phyloP scores from a whole-genome alignment of 306 rosid genomes.

The Pyrus communis region DNA sequence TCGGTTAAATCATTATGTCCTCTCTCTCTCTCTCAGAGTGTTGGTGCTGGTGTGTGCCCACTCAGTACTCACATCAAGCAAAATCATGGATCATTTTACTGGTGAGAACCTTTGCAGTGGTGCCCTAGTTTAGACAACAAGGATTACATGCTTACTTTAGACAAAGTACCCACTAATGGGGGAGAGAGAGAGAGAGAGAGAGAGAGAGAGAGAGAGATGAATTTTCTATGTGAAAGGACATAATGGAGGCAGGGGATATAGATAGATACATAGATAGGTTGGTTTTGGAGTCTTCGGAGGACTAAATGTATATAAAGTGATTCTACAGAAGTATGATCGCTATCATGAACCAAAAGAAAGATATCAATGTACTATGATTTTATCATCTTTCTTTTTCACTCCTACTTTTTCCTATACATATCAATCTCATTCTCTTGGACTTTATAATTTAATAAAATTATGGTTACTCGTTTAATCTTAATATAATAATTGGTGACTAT shows the following conservation, averaged over 20 bases:
- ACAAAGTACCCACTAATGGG: slow-evolving; percentile 39
- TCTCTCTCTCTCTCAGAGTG: slow-evolving; percentile 5
- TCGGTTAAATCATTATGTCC: slow-evolving; percentile 39
- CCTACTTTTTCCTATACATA: not conserved
- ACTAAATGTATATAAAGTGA: slow-evolving; percentile 10
- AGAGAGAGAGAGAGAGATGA: not conserved
- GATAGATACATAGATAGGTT: slow-evolving; percentile 19
- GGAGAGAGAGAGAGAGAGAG: not conserved
- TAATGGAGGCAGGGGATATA: not conserved
- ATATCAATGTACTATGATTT: slow-evolving; percentile 31
- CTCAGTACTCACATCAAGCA: slow-evolving; percentile 19
- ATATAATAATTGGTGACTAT: too few relatives aligned
- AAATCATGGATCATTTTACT: slow-evolving; percentile 20
- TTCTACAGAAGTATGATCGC: slow-evolving; percentile 19
- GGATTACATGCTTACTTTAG: slow-evolving; percentile 40
- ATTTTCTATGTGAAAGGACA: slow-evolving; percentile 26
- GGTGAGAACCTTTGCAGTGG: slow-evolving; percentile 28
- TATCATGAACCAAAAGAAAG: slow-evolving; percentile 24
- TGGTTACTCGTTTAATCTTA: too few relatives aligned
- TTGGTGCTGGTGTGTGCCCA: slow-evolving; percentile 33
- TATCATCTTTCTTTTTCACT: not conserved
- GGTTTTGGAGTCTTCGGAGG: not conserved
- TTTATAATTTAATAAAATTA: too few relatives aligned
- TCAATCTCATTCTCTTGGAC: too few relatives aligned
- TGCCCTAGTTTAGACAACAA: slow-evolving; percentile 41